These are phyloP conservation scores for Gossypium davidsonii DNA, from an alignment of 441 rosid genomes.

Conservation along the genomic window DNA sequence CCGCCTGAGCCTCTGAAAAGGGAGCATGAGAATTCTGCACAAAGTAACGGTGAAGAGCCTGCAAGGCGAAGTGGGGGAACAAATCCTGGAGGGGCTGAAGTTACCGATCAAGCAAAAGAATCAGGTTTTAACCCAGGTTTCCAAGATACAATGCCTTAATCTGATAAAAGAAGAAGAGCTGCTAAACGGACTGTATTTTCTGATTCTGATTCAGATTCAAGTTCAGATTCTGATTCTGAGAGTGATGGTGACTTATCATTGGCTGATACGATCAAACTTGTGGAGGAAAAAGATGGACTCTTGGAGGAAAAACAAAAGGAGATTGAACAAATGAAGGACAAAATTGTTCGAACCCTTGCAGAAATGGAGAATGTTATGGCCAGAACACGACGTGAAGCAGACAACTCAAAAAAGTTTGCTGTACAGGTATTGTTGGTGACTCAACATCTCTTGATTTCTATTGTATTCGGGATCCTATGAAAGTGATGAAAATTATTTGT, in stretches of 20 bases:
- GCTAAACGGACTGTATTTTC: constrained; percentile 43
- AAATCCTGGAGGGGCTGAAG: constrained; percentile 21
- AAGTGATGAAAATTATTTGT: not conserved
- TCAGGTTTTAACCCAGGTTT: constrained; percentile 35
- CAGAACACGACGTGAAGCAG: constrained; percentile 82
- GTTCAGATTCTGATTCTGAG: constrained; percentile 48
- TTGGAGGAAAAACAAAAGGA: constrained; percentile 59
- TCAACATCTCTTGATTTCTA: not conserved
- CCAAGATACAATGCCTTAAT: constrained; percentile 19
- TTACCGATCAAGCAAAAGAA: constrained; percentile 27
- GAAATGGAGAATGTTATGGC: constrained; percentile 89
- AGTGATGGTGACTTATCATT: constrained; percentile 46
- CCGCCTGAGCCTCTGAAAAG: constrained; percentile 54
- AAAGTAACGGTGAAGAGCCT: constrained; percentile 17
- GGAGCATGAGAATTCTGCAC: constrained; percentile 26
- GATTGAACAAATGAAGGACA: constrained; percentile 68
- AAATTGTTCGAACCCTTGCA: constrained; percentile 67
- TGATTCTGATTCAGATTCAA: constrained; percentile 41
- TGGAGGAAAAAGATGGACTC: constrained; percentile 66
- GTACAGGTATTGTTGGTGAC: constrained; percentile 51
- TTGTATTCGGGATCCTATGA: not conserved
- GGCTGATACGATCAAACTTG: constrained; percentile 70
- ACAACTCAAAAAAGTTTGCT: constrained; percentile 78
- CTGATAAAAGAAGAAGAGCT: constrained; percentile 30
- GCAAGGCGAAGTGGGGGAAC: constrained; percentile 29